Conservation (phyloP, 768 basidiomycete species). For the Lactarius vividus region DNA sequence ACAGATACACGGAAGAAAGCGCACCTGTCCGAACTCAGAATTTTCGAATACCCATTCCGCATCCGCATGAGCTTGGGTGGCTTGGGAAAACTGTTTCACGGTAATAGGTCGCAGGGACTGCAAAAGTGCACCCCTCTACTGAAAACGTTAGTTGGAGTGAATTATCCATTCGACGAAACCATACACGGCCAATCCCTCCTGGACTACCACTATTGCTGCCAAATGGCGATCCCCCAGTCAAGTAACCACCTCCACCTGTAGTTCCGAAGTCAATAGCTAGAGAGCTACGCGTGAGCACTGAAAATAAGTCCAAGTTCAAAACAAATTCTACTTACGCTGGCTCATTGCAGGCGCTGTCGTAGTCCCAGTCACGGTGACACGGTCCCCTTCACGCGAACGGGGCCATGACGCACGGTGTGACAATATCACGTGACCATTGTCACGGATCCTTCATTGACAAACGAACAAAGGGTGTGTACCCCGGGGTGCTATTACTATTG, state of each 20-base stretch:
- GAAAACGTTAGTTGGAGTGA: constrained; percentile 5
- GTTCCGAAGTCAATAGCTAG: constrained; percentile 35
- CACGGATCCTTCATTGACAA: background rate
- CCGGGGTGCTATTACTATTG: background rate
- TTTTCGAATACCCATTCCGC: constrained; percentile 87
- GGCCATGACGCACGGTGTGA: constrained; percentile 16
- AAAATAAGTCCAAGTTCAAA: constrained; percentile 36
- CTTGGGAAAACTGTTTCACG: constrained; percentile 68
- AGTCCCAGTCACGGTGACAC: background rate
- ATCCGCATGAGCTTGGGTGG: constrained; percentile 83
- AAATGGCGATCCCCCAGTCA: constrained; percentile 60
- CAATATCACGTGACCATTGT: background rate
- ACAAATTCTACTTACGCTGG: constrained; percentile 20
- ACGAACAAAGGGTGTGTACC: background rate
- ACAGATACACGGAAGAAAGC: constrained; percentile 17
- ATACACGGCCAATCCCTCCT: constrained; percentile 47
- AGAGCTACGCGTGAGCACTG: constrained; percentile 39
- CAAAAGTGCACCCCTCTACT: constrained; percentile 39
- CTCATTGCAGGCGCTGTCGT: constrained; percentile 11
- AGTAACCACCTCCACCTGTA: constrained; percentile 52
- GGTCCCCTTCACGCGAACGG: constrained; percentile 8
- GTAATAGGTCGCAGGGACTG: constrained; percentile 71
- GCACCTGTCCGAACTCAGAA: constrained; percentile 75
- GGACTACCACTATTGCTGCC: constrained; percentile 57
- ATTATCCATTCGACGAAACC: constrained; percentile 26